Percentiles rank a stretch among this genome's conserved stretches.
Conservation (phyloP, 345 rosid genomes). For the Gossypium turneri region DNA sequence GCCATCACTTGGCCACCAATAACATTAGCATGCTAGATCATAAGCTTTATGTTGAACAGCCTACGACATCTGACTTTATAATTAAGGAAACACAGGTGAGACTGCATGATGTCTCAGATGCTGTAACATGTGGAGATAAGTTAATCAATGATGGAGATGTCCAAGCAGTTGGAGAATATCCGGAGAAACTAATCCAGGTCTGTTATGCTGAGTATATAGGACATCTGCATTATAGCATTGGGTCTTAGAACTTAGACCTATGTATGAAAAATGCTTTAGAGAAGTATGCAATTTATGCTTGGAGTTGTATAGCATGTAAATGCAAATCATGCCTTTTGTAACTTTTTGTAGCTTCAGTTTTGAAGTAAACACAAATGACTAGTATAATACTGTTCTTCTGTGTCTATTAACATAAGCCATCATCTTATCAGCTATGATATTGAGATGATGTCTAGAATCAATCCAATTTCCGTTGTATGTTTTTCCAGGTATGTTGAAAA, state of each 20-base stretch:
- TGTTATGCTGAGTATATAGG: slow-evolving; percentile 7
- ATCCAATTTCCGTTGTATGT: slow-evolving; percentile 1
- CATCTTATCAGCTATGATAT: slow-evolving; percentile 15
- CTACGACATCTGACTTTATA: slow-evolving; percentile 30
- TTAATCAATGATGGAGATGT: slow-evolving; percentile 17
- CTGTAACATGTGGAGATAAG: slow-evolving; percentile 23
- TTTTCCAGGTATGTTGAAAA: not conserved
- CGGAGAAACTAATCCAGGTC: slow-evolving; percentile 28
- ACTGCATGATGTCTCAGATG: slow-evolving; percentile 26
- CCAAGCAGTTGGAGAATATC: slow-evolving; percentile 20
- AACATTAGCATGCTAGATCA: slow-evolving; percentile 21
- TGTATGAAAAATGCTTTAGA: not conserved
- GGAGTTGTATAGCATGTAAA: not conserved
- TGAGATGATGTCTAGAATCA: slow-evolving; percentile 3
- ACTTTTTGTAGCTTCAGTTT: not conserved
- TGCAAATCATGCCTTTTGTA: not conserved
- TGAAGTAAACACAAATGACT: not conserved
- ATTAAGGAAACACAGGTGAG: slow-evolving; percentile 29
- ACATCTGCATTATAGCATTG: slow-evolving; percentile 1
- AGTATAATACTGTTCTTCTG: not conserved
- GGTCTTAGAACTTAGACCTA: not conserved
- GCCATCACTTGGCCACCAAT: slow-evolving; percentile 21
- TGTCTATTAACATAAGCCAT: not conserved
- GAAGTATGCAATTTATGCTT: not conserved
- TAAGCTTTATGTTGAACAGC: slow-evolving; percentile 26